phyloP scores from a whole-genome alignment of 139 green algal genomes.

The Chlorella sp. region DNA sequence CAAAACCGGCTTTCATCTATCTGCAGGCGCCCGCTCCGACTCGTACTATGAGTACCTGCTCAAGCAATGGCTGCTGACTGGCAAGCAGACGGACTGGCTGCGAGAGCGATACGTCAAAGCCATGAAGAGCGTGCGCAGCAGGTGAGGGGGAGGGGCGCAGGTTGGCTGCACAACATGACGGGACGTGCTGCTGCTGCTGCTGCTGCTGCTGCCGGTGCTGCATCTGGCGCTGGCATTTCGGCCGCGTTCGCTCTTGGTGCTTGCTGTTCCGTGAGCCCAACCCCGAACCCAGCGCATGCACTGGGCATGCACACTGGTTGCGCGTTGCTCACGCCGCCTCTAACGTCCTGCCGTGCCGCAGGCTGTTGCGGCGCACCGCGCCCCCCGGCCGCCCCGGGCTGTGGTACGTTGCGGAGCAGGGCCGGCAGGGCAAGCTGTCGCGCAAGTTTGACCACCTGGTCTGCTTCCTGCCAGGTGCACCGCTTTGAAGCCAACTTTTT shows the following conservation, averaged over 20 bases:
- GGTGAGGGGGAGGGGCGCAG: slow-evolving; percentile 38
- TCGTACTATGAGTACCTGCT: slow-evolving; percentile 91
- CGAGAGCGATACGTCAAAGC: slow-evolving; percentile 61
- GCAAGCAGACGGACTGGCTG: slow-evolving; percentile 46
- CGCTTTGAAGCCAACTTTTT: no score
- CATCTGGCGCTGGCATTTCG: no score
- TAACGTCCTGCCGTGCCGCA: not conserved
- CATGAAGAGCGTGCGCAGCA: slow-evolving; percentile 74
- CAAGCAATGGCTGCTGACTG: slow-evolving; percentile 75
- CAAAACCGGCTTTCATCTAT: no score
- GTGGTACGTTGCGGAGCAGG: slow-evolving; percentile 69
- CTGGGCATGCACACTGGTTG: no score
- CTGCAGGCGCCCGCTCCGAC: slow-evolving; percentile 63
- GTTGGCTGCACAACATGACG: no score
- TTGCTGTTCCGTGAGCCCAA: no score
- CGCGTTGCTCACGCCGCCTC: no score
- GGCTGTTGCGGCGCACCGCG: slow-evolving; percentile 27
- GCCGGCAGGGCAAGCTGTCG: not conserved
- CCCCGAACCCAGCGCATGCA: no score
- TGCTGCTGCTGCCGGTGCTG: no score
- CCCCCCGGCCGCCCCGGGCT: slow-evolving; percentile 57
- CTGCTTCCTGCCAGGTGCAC: slow-evolving; percentile 81
- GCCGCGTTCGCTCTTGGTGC: no score
- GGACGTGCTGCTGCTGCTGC: no score
- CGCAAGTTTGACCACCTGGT: slow-evolving; percentile 87